Evolutionary conservation across 148 eudicot species (phyloP).

Genomic region (Oxyria digyna): DNA sequence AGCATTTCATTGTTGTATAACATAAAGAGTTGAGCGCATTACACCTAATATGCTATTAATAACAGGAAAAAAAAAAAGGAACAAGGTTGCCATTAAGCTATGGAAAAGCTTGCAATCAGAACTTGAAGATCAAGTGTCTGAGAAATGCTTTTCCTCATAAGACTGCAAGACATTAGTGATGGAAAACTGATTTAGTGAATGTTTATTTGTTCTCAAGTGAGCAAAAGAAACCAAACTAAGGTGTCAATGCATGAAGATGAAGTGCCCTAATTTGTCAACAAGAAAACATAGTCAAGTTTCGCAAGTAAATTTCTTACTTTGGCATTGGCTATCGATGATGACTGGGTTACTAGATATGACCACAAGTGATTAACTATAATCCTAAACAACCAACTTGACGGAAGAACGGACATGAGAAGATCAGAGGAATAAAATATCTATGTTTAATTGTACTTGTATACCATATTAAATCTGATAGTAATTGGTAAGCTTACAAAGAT

Average conservation of each 20-base stretch:
- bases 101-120: neutral
- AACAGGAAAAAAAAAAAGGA: neutral
- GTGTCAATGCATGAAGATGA: neutral
- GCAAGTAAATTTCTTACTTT: neutral
- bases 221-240: neutral
- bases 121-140: neutral
- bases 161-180: neutral
- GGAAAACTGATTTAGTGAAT: neutral
- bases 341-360: neutral
- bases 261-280: neutral
- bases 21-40: neutral
- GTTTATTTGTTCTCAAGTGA: neutral
- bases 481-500: neutral
- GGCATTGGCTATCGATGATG: neutral
- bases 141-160: neutral
- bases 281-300: neutral
- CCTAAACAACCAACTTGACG: neutral
- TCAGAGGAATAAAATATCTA: neutral
- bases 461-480: neutral
- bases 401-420: neutral
- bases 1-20: neutral
- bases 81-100: neutral
- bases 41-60: too few species aligned
- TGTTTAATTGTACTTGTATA: neutral
- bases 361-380: neutral